Evolutionary conservation across 768 basidiomycete species (phyloP), one percentile per base, ranked within the genome.

Genomic region (Termitomyces sp.): DNA sequence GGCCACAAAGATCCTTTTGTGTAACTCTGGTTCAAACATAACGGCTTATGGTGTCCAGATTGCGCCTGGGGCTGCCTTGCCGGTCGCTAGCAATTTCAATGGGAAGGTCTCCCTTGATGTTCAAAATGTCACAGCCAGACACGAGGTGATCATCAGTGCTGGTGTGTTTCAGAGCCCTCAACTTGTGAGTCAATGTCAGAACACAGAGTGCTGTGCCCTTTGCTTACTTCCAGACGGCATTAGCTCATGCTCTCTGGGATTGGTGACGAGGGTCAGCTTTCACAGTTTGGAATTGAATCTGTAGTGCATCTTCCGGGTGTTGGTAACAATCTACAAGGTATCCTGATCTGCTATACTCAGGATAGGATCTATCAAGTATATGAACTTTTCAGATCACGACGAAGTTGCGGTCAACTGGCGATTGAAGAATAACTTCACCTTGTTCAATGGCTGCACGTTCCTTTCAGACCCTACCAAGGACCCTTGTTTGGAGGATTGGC

Each of bases 221-320:
- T n/a, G 7, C 42, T 30, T 17, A 41, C 23, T 41, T 1, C 5
- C 25, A 19, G 28, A 40, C n/a, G 6, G 17, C 8, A 10, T 11
- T 48, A 67, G 68, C 63, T 67, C 27, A 69, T 66, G 69, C 66
- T 71, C 14, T 73, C 72, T 3, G 72, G 72, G 9, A 72, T 73
- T 49, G 72, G 72, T 11, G 67, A 72, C 55, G 17, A 35, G 5
- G 39, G 55, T 2, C 65, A 69, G 3, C 64, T 73, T 1, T 35
- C 39, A 11, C 23, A 62, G 17, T 50, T 65, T 34, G 67, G 67
- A 11, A 70, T 72, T 49, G 53, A 62, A 34, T 23, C 70, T 2
- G 45, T 70, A 19, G 62, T 71, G 4, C 35, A 72, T 53, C 61
- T 72, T 27, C 70, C 73, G 1, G 70, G 70, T 3, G 73, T 76